These are phyloP conservation scores for Diophrys sp. DNA, from an alignment of 73 alveolate species.

Conservation along the genomic window DNA sequence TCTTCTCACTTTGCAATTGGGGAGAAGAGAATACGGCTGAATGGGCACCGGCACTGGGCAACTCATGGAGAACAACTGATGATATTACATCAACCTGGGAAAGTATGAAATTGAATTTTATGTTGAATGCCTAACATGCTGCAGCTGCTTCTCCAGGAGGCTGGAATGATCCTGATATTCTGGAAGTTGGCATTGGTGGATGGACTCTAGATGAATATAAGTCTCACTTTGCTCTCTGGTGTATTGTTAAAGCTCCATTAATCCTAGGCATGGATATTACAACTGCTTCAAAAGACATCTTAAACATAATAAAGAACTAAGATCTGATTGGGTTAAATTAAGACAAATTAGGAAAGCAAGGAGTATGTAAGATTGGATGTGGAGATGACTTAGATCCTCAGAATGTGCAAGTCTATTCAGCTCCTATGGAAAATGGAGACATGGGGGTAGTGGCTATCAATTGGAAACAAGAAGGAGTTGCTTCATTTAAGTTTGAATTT, in stretches of 20 bases:
- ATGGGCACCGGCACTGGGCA: constrained; percentile 86
- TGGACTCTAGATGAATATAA: constrained; percentile 84
- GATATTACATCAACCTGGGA: constrained; percentile 52
- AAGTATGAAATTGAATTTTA: constrained; percentile 22
- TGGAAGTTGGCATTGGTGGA: constrained; percentile 95
- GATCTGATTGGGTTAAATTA: constrained; percentile 92
- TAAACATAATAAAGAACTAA: constrained; percentile 67
- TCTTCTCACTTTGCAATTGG: constrained; percentile 96
- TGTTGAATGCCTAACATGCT: constrained; percentile 30
- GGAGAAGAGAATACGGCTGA: constrained; percentile 84
- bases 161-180: constrained; percentile 99
- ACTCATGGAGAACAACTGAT: constrained; percentile 95
- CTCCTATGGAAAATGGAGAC: background rate
- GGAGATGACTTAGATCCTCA: background rate
- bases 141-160: constrained; percentile 90
- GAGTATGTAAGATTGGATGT: constrained; percentile 42
- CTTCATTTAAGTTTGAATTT: background rate
- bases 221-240: constrained; percentile 98
- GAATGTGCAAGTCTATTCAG: background rate
- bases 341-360: constrained; percentile 93
- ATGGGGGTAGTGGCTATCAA: background rate
- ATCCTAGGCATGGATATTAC: constrained; percentile 88
- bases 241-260: constrained; percentile 95
- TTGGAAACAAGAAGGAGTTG: background rate
- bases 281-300: constrained; percentile 64